A percentile compares a stretch with the other conserved stretches of the same genome.
These are phyloP conservation scores for Marchantia paleacea DNA, from an alignment of 225 moss, liverwort and hornwort species.

Conservation along the genomic window DNA sequence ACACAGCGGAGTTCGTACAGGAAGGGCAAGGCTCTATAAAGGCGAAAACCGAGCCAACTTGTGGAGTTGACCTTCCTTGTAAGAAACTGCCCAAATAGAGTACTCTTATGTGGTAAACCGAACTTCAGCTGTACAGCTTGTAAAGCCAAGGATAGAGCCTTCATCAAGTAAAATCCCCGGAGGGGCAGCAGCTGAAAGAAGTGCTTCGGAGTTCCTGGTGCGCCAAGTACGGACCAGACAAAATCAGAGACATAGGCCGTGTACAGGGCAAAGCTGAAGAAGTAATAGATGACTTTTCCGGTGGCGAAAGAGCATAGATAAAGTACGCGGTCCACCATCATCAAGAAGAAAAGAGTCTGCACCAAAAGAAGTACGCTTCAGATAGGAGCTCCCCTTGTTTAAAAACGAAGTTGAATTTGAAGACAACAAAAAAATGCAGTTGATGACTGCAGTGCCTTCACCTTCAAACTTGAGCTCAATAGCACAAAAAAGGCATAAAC, in stretches of 20 bases:
- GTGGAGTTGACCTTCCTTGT: constrained; percentile 56
- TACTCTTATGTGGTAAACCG: constrained; percentile 84
- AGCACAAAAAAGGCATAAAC: neutral
- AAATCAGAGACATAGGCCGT: constrained; percentile 67
- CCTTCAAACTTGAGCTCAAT: neutral
- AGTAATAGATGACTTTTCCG: constrained; percentile 84
- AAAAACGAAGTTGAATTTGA: neutral
- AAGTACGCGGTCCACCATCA: constrained; percentile 82
- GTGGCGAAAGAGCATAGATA: constrained; percentile 80
- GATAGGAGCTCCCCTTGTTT: neutral
- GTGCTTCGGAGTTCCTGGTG: constrained; percentile 31
- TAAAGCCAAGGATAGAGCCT: constrained; percentile 68
- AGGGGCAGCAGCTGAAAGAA: constrained; percentile 54
- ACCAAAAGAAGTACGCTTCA: constrained; percentile 5
- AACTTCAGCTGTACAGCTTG: constrained; percentile 94
- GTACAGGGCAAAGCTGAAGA: constrained; percentile 66
- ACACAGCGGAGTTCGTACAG: constrained; percentile 96
- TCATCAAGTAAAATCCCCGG: constrained; percentile 82
- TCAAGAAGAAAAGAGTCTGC: constrained; percentile 92
- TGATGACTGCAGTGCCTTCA: neutral
- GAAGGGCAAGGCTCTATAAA: constrained; percentile 81
- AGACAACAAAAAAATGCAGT: neutral
- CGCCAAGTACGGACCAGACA: constrained; percentile 56
- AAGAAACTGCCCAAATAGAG: constrained; percentile 79
- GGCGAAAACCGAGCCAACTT: constrained; percentile 83